Percentiles rank a stretch among this genome's conserved stretches.
Evolutionary conservation across 495 filamentous ascomycete genomes (phyloP).

Genomic region (Pyrenula aspistea): DNA sequence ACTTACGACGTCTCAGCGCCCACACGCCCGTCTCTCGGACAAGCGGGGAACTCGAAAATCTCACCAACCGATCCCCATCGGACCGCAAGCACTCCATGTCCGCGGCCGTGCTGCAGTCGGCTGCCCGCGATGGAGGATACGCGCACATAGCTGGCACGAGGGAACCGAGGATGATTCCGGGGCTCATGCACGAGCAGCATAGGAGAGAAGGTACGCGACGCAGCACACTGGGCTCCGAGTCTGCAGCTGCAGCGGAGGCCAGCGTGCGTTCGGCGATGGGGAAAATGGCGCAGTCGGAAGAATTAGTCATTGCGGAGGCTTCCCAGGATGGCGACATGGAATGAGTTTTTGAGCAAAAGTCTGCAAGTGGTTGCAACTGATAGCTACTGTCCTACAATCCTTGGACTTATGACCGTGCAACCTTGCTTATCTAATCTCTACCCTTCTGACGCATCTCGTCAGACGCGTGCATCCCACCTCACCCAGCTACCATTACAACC

Average conservation of each 20-base stretch:
- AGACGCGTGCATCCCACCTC: too few relatives aligned
- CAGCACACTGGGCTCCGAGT: background rate
- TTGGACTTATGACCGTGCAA: too few relatives aligned
- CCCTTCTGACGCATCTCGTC: too few relatives aligned
- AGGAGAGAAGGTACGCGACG: background rate
- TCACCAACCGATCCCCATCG: background rate
- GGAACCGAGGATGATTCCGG: conserved; percentile 1
- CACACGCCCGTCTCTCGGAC: background rate
- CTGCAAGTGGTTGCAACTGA: too few relatives aligned
- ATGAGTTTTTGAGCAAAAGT: too few relatives aligned
- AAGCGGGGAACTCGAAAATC: background rate
- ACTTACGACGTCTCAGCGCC: background rate
- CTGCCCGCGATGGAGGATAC: conserved; percentile 1
- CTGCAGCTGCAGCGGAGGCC: background rate
- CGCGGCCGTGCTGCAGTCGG: background rate
- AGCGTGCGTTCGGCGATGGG: background rate
- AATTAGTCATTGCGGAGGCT: background rate
- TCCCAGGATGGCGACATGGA: background rate
- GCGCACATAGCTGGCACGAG: background rate
- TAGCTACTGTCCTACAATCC: too few relatives aligned
- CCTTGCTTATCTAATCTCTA: too few relatives aligned
- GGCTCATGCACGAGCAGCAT: background rate
- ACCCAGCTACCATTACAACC: too few relatives aligned
- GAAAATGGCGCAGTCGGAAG: background rate
- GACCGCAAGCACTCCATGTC: background rate